phyloP scores from a whole-genome alignment of 306 rosid species.

The Pterocarpus santalinus region DNA sequence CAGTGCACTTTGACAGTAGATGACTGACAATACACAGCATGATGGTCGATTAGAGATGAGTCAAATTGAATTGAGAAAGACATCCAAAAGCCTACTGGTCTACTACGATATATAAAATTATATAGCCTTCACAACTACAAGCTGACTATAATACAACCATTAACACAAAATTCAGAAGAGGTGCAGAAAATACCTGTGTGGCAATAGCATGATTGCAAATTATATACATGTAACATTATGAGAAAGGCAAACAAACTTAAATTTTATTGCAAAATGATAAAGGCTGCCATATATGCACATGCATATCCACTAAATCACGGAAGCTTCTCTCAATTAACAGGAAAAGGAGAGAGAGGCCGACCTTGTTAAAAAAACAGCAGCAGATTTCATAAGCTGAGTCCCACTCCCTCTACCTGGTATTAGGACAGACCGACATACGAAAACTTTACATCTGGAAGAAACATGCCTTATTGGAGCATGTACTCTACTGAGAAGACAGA shows the following conservation, averaged over 20 bases:
- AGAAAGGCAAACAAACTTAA: conserved; percentile 34
- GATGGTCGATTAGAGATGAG: conserved; percentile 25
- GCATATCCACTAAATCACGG: conserved; percentile 1
- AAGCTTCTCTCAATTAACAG: conserved; percentile 9
- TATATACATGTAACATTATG: conserved; percentile 7
- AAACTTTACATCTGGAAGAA: conserved; percentile 73
- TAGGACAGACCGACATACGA: conserved; percentile 78
- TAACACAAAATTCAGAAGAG: conserved; percentile 36
- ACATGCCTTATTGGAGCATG: conserved; percentile 63
- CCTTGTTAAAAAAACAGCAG: conserved; percentile 76
- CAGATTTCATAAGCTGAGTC: conserved; percentile 69
- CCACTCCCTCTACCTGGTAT: conserved; percentile 78
- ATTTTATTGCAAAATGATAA: conserved; percentile 28
- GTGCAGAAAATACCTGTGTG: conserved; percentile 9
- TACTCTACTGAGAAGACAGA: conserved; percentile 63
- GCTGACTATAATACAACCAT: conserved; percentile 10
- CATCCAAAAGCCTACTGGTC: conserved; percentile 4
- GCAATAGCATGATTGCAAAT: conserved; percentile 24
- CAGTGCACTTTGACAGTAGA: conserved; percentile 19
- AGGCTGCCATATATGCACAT: background rate
- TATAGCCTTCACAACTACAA: conserved; percentile 6
- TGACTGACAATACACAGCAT: conserved; percentile 17
- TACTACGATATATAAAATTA: conserved; percentile 4
- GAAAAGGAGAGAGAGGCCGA: conserved; percentile 29
- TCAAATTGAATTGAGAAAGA: conserved; percentile 24